These are phyloP conservation scores for Calonectria montana DNA, from an alignment of 2,329 filamentous ascomycete genomes.

Conservation along the genomic window DNA sequence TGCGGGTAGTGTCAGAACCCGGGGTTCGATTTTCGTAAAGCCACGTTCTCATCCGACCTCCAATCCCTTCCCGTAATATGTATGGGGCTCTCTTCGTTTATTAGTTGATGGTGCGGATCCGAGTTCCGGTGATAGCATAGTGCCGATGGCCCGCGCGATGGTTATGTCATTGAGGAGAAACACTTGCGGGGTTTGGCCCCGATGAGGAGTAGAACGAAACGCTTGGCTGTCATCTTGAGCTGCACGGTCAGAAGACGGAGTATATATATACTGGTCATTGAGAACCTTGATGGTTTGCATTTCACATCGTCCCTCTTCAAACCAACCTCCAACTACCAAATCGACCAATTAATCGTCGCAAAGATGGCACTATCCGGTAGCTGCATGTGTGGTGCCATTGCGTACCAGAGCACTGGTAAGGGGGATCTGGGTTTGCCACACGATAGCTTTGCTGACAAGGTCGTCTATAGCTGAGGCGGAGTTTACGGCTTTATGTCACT, in stretches of 20 bases:
- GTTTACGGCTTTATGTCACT: constrained; percentile 62
- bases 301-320: background rate
- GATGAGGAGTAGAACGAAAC: background rate
- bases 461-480: constrained; percentile 52
- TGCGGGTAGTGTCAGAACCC: background rate
- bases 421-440: background rate
- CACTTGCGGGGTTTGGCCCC: background rate
- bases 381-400: constrained; percentile 51
- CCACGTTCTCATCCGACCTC: background rate
- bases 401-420: constrained; percentile 49
- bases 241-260: background rate
- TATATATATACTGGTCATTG: constrained; percentile 3
- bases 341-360: background rate
- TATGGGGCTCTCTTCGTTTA: background rate
- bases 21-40: background rate
- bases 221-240: background rate
- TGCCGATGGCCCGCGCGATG: background rate
- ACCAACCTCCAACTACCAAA: background rate
- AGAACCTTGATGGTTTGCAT: constrained; percentile 3
- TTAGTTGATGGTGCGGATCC: constrained; percentile 13
- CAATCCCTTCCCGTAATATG: background rate
- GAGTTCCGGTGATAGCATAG: background rate
- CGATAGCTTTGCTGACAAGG: background rate
- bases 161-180: background rate
- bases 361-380: constrained; percentile 45